Evolutionary conservation across 768 basidiomycete genomes (phyloP).

Genomic region (Phanerodontia chrysosporium): DNA sequence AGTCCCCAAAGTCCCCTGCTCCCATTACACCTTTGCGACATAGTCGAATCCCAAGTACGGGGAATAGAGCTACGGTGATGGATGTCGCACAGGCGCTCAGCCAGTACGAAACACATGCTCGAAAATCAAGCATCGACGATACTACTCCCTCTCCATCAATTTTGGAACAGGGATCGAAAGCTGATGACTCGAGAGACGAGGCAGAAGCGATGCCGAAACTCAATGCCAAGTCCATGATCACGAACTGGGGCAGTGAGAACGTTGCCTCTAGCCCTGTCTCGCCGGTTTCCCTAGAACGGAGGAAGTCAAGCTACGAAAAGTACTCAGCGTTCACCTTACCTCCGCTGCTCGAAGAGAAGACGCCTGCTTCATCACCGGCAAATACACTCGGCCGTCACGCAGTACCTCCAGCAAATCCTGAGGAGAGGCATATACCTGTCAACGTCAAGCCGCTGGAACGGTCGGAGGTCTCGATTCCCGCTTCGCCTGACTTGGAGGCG

Average conservation of each 20-base stretch:
- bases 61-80: constrained; percentile 71
- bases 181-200: background rate
- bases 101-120: constrained; percentile 6
- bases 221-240: constrained; percentile 19
- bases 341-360: constrained; percentile 63
- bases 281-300: constrained; percentile 42
- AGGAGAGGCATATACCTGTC: background rate
- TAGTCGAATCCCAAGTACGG: constrained; percentile 61
- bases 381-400: constrained; percentile 43
- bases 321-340: constrained; percentile 62
- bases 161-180: background rate
- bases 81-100: constrained; percentile 64
- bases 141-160: background rate
- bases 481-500: background rate
- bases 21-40: constrained; percentile 34
- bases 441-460: background rate
- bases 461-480: background rate
- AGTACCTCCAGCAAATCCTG: background rate
- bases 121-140: background rate
- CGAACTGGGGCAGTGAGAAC: constrained; percentile 13
- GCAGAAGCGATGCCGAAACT: constrained; percentile 4
- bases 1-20: constrained; percentile 18
- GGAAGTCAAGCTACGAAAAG: constrained; percentile 64
- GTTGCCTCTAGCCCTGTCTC: background rate
- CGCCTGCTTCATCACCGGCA: constrained; percentile 51